Evolutionary conservation across 2,329 filamentous ascomycete genomes (phyloP).

Genomic region (Chrysoporthe cubensis): DNA sequence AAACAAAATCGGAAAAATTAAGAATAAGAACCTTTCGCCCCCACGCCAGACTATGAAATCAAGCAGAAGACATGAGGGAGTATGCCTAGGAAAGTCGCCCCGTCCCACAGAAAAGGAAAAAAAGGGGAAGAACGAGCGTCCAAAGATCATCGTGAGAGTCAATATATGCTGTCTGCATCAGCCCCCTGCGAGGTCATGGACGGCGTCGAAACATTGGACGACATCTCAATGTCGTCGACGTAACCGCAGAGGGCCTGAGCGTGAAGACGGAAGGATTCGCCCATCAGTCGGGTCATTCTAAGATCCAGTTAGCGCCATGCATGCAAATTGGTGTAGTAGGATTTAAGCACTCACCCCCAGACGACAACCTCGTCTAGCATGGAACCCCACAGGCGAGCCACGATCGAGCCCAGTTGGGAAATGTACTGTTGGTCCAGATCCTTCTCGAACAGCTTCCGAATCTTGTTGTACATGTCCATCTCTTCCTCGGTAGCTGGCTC

Average conservation of each 20-base stretch:
- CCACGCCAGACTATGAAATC: slow-evolving; percentile 34
- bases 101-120: slow-evolving; percentile 36
- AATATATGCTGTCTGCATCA: slow-evolving; percentile 74
- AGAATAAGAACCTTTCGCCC: slow-evolving; percentile 29
- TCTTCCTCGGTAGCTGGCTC: slow-evolving; percentile 87
- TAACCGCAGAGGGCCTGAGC: slow-evolving; percentile 93
- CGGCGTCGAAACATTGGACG: slow-evolving; percentile 70
- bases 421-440: slow-evolving; percentile 83
- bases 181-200: slow-evolving; percentile 74
- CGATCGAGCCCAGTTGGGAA: slow-evolving; percentile 88
- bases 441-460: slow-evolving; percentile 87
- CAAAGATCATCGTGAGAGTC: slow-evolving; percentile 47
- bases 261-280: slow-evolving; percentile 96
- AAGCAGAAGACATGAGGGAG: slow-evolving; percentile 45
- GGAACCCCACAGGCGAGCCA: slow-evolving; percentile 93
- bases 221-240: slow-evolving; percentile 78
- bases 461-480: slow-evolving; percentile 87
- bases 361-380: slow-evolving; percentile 99
- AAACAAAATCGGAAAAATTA: slow-evolving; percentile 31
- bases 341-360: slow-evolving; percentile 80
- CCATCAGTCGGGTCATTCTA: slow-evolving; percentile 93
- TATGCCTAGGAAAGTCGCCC: slow-evolving; percentile 42
- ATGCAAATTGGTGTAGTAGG: not conserved
- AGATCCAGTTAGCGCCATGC: slow-evolving; percentile 46
- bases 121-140: slow-evolving; percentile 53